Conservation (phyloP, 352 stramenopile genomes). For the Globisporangium mamillatum region DNA sequence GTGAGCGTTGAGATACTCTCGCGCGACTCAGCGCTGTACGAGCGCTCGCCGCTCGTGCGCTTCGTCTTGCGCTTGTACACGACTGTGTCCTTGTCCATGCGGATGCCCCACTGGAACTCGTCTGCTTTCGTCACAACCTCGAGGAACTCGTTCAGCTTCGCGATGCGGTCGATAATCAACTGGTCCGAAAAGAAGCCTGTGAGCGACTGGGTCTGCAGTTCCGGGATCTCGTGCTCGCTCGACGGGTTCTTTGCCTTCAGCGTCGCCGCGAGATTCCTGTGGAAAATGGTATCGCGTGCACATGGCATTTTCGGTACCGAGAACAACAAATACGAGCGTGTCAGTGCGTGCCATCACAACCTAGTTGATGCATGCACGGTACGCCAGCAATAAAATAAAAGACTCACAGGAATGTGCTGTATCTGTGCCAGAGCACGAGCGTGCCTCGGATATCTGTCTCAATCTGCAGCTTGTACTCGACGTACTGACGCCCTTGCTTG, state of each 20-base stretch:
- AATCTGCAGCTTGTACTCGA: conserved; percentile 81
- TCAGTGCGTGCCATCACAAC: not conserved
- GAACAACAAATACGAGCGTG: not conserved
- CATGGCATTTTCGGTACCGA: not conserved
- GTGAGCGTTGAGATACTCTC: conserved; percentile 82
- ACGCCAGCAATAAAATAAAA: not conserved
- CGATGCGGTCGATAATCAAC: conserved; percentile 83
- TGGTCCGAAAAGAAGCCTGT: conserved; percentile 84
- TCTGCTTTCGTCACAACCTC: conserved; percentile 82
- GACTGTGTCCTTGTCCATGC: conserved; percentile 89
- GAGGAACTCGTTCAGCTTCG: conserved; percentile 85
- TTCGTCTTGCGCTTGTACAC: conserved; percentile 89
- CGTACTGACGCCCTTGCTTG: conserved; percentile 82
- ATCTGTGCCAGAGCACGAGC: conserved; percentile 85
- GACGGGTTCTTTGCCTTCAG: conserved; percentile 79
- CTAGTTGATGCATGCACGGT: not conserved
- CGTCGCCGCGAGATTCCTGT: conserved; percentile 71
- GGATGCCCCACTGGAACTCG: conserved; percentile 87
- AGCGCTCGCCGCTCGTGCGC: conserved; percentile 45
- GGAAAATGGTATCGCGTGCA: not conserved
- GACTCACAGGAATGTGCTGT: conserved; percentile 85
- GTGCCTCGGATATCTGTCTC: conserved; percentile 86
- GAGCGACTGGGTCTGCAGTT: conserved; percentile 81
- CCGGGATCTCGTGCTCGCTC: conserved; percentile 69
- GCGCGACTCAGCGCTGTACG: conserved; percentile 57